Base-by-base conservation (phyloP, 768 basidiomycete genomes). In the Boletus insuetus region DNA sequence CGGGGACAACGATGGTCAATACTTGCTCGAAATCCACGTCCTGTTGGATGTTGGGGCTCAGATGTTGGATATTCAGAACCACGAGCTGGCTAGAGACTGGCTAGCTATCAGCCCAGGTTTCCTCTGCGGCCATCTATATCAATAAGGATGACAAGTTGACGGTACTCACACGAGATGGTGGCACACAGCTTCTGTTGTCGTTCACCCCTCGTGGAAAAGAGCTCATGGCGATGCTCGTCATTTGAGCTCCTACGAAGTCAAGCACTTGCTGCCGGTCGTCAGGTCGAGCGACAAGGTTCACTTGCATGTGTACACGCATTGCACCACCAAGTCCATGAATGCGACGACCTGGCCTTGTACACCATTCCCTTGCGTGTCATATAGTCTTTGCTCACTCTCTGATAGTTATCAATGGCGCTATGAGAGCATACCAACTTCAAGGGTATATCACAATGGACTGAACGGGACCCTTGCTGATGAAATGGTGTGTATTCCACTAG, bases 401-500 rank as follows among this genome's bases (percentile, higher is more conserved):
- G n/a, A n/a, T n/a, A n/a, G n/a, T n/a, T n/a, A n/a, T n/a, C n/a
- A n/a, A n/a, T n/a, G n/a, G n/a, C n/a, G n/a, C n/a, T n/a, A n/a
- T n/a, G n/a, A n/a, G n/a, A n/a, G n/a, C n/a, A n/a, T n/a, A n/a
- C n/a, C n/a, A n/a, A n/a, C n/a, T n/a, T n/a, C n/a, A n/a, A n/a
- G n/a, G n/a, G n/a, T 99, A 3, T 89, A 99, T 64, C 94, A 97
- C 67, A 97, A 98, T 63, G 94, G 95, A 42, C 78, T 98, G 58
- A 98, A 98, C 57, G 95, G 96, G 46, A 98, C 98, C 54, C 83
- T 98, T 8, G 95, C 96, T 0, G 96, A 99, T 63, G 96, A 73
- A 73, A 98, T 98, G 96, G 80, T 84, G 60, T 13, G 71, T 62
- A 19, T 54, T 53, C 32, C 64, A 43, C 10, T 26, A 14, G 20